Percentiles rank a stretch among this genome's conserved stretches.
These are phyloP conservation scores for Vigna reflexopilosa DNA, from an alignment of 306 rosid species.

Conservation along the genomic window DNA sequence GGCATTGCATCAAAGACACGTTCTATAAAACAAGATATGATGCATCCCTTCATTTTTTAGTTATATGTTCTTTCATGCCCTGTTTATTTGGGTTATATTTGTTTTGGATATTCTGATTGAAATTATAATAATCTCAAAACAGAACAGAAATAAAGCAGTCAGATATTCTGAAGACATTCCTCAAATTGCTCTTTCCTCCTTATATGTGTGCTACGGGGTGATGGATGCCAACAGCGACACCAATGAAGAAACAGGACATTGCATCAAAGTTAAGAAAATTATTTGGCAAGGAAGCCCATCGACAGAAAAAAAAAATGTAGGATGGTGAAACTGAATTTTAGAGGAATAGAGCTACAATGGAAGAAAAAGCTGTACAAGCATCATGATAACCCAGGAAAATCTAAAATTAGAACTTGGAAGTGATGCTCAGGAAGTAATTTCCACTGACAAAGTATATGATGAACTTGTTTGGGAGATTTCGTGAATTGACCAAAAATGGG, in stretches of 20 bases:
- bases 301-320: background rate
- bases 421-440: slow-evolving; percentile 13
- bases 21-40: slow-evolving; percentile 1
- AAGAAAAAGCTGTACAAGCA: slow-evolving; percentile 15
- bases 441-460: slow-evolving; percentile 20
- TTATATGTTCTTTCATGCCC: slow-evolving; percentile 11
- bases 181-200: slow-evolving; percentile 15
- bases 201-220: slow-evolving; percentile 12
- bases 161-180: slow-evolving; percentile 35
- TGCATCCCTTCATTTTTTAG: background rate
- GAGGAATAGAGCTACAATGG: slow-evolving; percentile 16
- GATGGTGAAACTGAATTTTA: slow-evolving; percentile 29
- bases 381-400: slow-evolving; percentile 28
- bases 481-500: slow-evolving; percentile 30
- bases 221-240: slow-evolving; percentile 34
- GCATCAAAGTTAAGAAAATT: background rate
- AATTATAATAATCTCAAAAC: slow-evolving; percentile 23
- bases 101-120: slow-evolving; percentile 24
- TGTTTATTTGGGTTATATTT: slow-evolving; percentile 27
- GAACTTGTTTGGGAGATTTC: slow-evolving; percentile 10
- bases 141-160: slow-evolving; percentile 21
- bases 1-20: slow-evolving; percentile 5
- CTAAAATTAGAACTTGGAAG: slow-evolving; percentile 1
- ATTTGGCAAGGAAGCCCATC: slow-evolving; percentile 13
- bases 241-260: slow-evolving; percentile 18